Base-by-base conservation (phyloP, 495 filamentous ascomycete species). In the Chaetomium cochliodes region DNA sequence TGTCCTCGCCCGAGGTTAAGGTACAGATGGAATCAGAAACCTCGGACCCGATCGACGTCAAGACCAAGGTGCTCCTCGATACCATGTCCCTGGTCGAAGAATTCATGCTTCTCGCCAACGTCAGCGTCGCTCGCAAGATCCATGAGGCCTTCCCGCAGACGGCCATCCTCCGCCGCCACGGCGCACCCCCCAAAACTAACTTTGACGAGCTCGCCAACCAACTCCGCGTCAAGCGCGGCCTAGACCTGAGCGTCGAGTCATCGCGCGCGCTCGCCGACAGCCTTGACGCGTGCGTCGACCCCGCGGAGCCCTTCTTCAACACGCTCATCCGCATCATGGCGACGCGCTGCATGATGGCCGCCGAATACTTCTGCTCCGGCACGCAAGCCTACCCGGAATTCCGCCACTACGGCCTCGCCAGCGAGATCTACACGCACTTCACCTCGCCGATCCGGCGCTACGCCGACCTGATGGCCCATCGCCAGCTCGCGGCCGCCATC, bases 81-180 rank as follows among this genome's bases (percentile, higher is more conserved):
- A 98, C 94, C 60, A 98, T 97, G 81, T 97, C 93, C 26, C 84
- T 98, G 8, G 94, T 98, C 26, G 94, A 98, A 72, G 94, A 98
- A 70, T 98, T 98, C 82, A 98, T 98, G 94, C 83, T 98, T 71
- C 90, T 98, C 72, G 94, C 96, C 80, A 98, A 98, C 77, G 96
- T 90, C 72, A 91, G 87, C 65, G 94, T 98, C 26, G 94, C 92
- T 8, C 79, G 85, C 46, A 96, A 91, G 71, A 91, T 96, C 69
- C 91, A 93, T 78, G 82, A 88, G 58, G 85, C 92, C 15, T 98
- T 96, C 80, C 92, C 94, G 0, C 93, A 97, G 74, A 98, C 93
- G 2, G 96, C 96, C 47, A 85, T 98, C 72, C 86, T 98, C 11
- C 90, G 94, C 57, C 86, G 94, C 39, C 94, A 98, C 81, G 90